Conservation (phyloP, 352 stramenopile genomes). For the Phytopythium delawarense region DNA sequence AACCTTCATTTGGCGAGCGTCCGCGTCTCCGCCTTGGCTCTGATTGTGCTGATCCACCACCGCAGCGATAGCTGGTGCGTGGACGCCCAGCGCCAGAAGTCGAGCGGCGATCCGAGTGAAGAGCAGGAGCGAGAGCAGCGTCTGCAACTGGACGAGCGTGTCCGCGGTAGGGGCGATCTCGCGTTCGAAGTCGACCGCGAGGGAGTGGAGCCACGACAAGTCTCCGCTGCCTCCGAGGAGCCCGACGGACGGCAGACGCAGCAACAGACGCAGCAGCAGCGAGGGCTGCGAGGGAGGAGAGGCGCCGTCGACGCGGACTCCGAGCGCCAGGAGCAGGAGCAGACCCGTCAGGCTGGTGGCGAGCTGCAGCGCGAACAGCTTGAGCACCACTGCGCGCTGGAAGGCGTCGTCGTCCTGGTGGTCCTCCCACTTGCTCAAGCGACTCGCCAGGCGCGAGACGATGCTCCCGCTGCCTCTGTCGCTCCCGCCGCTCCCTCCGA, state of each 20-base stretch:
- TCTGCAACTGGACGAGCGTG: slow-evolving; percentile 38
- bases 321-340: slow-evolving; percentile 29
- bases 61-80: not conserved
- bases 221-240: slow-evolving; percentile 1
- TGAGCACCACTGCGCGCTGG: slow-evolving; percentile 26
- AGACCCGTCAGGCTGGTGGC: slow-evolving; percentile 30
- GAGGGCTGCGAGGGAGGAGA: not conserved
- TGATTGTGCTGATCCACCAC: not conserved
- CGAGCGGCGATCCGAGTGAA: slow-evolving; percentile 20
- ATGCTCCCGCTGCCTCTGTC: slow-evolving; percentile 14
- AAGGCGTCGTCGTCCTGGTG: slow-evolving; percentile 20
- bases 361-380: slow-evolving; percentile 40
- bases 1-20: not conserved
- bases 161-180: slow-evolving; percentile 15
- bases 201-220: not conserved
- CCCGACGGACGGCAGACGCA: not conserved
- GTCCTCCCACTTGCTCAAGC: slow-evolving; percentile 32
- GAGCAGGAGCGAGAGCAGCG: slow-evolving; percentile 33
- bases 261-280: slow-evolving; percentile 6
- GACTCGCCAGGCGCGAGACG: slow-evolving; percentile 19
- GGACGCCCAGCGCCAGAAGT: slow-evolving; percentile 8
- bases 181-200: slow-evolving; percentile 13
- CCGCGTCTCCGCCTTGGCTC: not conserved
- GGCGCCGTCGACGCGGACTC: not conserved
- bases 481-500: not conserved